Evolutionary conservation across 2,329 filamentous ascomycete species (phyloP), one percentile per base, ranked within the genome.

Genomic region (Fusarium siculi): DNA sequence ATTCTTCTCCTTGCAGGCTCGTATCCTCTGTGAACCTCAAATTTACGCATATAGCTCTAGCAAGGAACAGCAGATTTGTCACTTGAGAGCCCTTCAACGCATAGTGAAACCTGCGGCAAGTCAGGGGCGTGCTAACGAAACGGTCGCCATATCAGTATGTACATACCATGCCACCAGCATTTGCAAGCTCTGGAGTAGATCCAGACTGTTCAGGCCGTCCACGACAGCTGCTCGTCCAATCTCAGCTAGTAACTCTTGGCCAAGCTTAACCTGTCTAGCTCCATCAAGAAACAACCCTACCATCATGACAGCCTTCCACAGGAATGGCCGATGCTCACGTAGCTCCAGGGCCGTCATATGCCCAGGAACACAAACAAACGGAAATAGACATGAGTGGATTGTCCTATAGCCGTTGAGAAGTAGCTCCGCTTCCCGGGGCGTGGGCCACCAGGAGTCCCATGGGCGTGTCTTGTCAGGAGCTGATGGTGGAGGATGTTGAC

Each of bases 281-380:
- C 85, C 85, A 50, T 88, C 83, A 4, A 82, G 79, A 54, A 85
- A 81, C 63, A 79, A 80, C 23, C 81, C 79, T 54, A 80, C 81
- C 77, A 87, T 82, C 83, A 88, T 87, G 68, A 85, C 76, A 8
- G 82, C 84, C 74, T 86, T 87, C 85, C 86, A 88, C 44, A 87
- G 70, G 44, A 85, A 84, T 28, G 86, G 86, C 10, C 82, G 78
- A 66, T 81, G 67, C 32, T 76, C 74, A 32, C 80, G 80, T 49
- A 88, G 77, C 68, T 83, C 77, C 4, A 76, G 73, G 3, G 84
- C 80, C 7, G 76, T 77, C 72, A 85, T 72, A 49, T 80, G 68
- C 30, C 73, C 69, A 2, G 85, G 82, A 9, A 87, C 77, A 19
- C 84, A 70, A 14, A 86, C 83, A 67, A 88, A 88, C 14, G 86